Percentiles rank a stretch among this genome's conserved stretches.
phyloP scores from a whole-genome alignment of 2,329 filamentous ascomycete species.

The Epichloe festucae region DNA sequence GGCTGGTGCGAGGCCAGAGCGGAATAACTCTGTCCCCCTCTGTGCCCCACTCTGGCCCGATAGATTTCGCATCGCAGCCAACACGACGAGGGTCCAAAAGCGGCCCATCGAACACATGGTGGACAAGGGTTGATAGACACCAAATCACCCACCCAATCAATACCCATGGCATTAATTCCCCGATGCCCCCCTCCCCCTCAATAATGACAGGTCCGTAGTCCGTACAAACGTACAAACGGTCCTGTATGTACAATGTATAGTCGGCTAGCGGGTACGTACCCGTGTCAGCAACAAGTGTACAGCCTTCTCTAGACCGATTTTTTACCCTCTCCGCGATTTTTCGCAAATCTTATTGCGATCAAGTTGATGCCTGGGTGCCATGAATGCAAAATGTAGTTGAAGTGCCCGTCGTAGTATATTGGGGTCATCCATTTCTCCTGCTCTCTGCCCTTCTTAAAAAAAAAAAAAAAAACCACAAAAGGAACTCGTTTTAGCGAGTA shows the following conservation, averaged over 20 bases:
- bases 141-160: too few relatives aligned
- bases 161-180: neutral
- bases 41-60: too few relatives aligned
- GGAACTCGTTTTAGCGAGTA: neutral
- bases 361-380: neutral
- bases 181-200: neutral
- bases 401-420: neutral
- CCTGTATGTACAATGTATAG: neutral
- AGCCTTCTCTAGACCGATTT: neutral
- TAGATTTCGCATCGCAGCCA: slow-evolving; percentile 4
- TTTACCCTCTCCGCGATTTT: neutral
- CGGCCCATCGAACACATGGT: neutral
- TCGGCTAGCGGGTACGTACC: neutral
- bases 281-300: neutral
- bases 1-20: too few relatives aligned
- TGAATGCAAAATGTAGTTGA: neutral
- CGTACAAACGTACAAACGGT: too few relatives aligned
- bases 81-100: neutral
- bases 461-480: neutral
- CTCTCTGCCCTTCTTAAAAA: neutral
- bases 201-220: neutral
- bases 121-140: neutral
- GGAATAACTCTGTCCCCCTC: too few relatives aligned
- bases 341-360: neutral
- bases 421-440: neutral